Conservation (phyloP, 331 rosid genomes). For the Cydonia oblonga region DNA sequence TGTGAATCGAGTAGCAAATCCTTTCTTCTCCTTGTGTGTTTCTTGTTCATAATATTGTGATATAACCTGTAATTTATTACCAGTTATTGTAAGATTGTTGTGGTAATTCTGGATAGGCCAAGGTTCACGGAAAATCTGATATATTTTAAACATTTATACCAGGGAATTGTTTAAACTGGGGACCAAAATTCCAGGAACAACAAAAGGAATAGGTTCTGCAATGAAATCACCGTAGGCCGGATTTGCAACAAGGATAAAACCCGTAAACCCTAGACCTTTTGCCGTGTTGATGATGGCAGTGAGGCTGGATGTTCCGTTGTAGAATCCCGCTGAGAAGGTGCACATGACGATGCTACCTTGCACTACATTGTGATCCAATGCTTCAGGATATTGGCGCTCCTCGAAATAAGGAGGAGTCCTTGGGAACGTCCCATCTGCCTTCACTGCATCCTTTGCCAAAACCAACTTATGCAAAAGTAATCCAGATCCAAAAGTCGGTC, state of each 20-base stretch:
- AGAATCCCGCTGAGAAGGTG: slow-evolving; percentile 67
- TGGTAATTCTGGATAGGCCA: background rate
- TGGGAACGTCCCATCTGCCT: slow-evolving; percentile 36
- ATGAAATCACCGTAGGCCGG: slow-evolving; percentile 60
- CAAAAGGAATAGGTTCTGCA: slow-evolving; percentile 58
- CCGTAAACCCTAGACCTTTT: slow-evolving; percentile 36
- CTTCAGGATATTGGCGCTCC: slow-evolving; percentile 80
- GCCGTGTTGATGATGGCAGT: slow-evolving; percentile 45
- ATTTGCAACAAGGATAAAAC: slow-evolving; percentile 54
- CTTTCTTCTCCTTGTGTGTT: slow-evolving; percentile 30
- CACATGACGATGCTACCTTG: slow-evolving; percentile 52
- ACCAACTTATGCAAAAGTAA: slow-evolving; percentile 37
- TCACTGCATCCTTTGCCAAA: slow-evolving; percentile 63
- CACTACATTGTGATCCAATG: slow-evolving; percentile 39
- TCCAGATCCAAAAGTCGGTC: slow-evolving; percentile 48
- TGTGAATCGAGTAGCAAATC: slow-evolving; percentile 27
- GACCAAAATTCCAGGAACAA: slow-evolving; percentile 54
- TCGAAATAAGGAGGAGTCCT: slow-evolving; percentile 33
- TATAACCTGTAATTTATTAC: slow-evolving; percentile 30
- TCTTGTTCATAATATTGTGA: slow-evolving; percentile 40
- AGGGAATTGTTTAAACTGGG: slow-evolving; percentile 44
- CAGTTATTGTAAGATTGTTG: background rate
- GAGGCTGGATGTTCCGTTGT: slow-evolving; percentile 48
- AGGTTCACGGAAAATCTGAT: background rate
- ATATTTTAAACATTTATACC: slow-evolving; percentile 23